A percentile compares a stretch with the other conserved stretches of the same genome.
These are phyloP conservation scores for Nematocida sp. DNA, from an alignment of 371 early-diverging fungal species.

Conservation along the genomic window DNA sequence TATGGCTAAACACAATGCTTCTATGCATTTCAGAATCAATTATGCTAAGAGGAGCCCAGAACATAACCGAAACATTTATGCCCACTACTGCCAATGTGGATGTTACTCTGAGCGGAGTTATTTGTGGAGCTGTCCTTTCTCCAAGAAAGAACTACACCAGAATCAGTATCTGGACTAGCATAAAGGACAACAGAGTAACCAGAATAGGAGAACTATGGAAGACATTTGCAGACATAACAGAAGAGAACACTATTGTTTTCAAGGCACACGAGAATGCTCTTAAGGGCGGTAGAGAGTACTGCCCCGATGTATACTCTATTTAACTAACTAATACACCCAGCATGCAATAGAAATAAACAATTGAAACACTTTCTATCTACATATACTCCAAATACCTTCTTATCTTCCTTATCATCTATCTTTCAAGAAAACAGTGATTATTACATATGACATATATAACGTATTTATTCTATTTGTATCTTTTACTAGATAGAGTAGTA, in stretches of 20 bases:
- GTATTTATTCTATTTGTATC: too few relatives aligned
- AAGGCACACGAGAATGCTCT: conserved; percentile 51
- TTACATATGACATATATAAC: too few relatives aligned
- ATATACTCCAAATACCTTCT: too few relatives aligned
- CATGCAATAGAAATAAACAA: too few relatives aligned
- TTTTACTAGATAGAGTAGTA: too few relatives aligned
- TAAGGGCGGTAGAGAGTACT: conserved; percentile 32
- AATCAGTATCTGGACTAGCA: conserved; percentile 43
- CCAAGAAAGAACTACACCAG: conserved; percentile 47
- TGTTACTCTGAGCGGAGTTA: neutral
- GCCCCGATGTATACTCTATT: conserved; percentile 28
- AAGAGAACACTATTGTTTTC: conserved; percentile 17
- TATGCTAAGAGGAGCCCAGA: neutral
- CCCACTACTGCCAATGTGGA: conserved; percentile 16
- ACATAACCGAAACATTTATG: neutral
- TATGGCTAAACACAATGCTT: conserved; percentile 36
- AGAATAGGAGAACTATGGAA: conserved; percentile 46
- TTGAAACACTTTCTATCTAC: too few relatives aligned
- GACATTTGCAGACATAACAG: conserved; percentile 15
- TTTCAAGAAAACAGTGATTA: too few relatives aligned
- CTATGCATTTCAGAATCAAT: conserved; percentile 30
- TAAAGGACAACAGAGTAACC: conserved; percentile 28
- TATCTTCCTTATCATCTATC: too few relatives aligned
- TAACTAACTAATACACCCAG: too few relatives aligned
- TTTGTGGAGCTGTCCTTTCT: conserved; percentile 50